A percentile compares a stretch with the other conserved stretches of the same genome.
Conservation (phyloP, 805 yeast genomes). For the Clavispora santaluciae region DNA sequence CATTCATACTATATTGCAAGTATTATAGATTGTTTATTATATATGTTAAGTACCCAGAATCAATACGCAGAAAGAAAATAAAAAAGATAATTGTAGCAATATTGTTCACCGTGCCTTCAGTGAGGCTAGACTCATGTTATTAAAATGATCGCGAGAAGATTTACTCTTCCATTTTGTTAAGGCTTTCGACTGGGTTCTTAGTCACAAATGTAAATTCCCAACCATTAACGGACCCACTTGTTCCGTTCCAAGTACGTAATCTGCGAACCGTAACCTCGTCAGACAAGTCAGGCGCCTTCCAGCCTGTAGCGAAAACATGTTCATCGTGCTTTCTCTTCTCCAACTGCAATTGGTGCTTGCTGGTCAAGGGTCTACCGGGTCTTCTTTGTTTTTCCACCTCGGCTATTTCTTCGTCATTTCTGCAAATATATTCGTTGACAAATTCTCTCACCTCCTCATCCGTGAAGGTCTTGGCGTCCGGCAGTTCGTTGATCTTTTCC, state of each 20-base stretch:
- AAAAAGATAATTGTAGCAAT: not conserved
- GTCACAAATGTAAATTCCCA: slow-evolving; percentile 45
- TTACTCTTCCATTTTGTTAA: not conserved
- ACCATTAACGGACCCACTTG: slow-evolving; percentile 68
- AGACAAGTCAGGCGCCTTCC: slow-evolving; percentile 66
- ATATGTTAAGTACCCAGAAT: not conserved
- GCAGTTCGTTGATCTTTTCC: slow-evolving; percentile 32
- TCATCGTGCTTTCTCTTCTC: slow-evolving; percentile 56
- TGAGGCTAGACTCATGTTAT: not conserved
- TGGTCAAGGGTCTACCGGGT: slow-evolving; percentile 81
- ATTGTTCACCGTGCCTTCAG: no score
- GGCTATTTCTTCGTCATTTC: slow-evolving; percentile 76
- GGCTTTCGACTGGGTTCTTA: slow-evolving; percentile 12
- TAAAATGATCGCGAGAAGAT: not conserved
- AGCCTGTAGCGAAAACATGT: slow-evolving; percentile 63
- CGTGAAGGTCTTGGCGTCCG: slow-evolving; percentile 33
- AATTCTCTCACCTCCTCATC: slow-evolving; percentile 58
- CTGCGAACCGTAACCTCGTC: slow-evolving; percentile 53
- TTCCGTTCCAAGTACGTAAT: slow-evolving; percentile 75
- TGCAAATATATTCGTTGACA: slow-evolving; percentile 54
- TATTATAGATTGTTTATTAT: not conserved
- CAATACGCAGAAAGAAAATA: not conserved
- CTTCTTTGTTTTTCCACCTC: slow-evolving; percentile 59
- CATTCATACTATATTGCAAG: not conserved
- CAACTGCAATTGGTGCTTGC: slow-evolving; percentile 64